A percentile compares a stretch with the other conserved stretches of the same genome.
Evolutionary conservation across 805 yeast genomes (phyloP).

Genomic region (Millerozyma miso): DNA sequence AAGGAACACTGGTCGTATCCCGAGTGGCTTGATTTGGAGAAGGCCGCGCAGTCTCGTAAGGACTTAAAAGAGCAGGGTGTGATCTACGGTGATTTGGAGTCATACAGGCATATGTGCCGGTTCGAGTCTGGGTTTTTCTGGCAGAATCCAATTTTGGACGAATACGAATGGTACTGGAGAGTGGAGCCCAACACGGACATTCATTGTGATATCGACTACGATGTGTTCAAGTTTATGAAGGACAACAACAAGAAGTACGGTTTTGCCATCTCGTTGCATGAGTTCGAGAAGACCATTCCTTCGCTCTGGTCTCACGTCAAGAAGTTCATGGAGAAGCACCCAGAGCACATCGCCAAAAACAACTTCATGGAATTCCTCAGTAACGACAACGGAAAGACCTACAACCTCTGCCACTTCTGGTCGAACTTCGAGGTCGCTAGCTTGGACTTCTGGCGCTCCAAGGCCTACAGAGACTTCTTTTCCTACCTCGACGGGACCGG

Average conservation of each 20-base stretch:
- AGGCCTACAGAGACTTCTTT: slow-evolving; percentile 68
- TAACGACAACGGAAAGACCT: slow-evolving; percentile 62
- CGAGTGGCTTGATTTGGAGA: slow-evolving; percentile 69
- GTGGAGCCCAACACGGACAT: slow-evolving; percentile 84
- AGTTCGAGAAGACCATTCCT: slow-evolving; percentile 80
- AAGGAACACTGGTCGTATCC: slow-evolving; percentile 86
- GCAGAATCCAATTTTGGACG: slow-evolving; percentile 66
- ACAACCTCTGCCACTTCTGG: slow-evolving; percentile 88
- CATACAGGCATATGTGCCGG: slow-evolving; percentile 92
- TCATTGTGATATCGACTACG: slow-evolving; percentile 80
- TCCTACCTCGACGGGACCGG: slow-evolving; percentile 73
- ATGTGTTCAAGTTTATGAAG: slow-evolving; percentile 79
- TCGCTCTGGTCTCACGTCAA: slow-evolving; percentile 78
- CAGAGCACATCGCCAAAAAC: slow-evolving; percentile 56
- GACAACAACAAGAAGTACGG: slow-evolving; percentile 78
- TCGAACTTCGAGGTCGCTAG: slow-evolving; percentile 83
- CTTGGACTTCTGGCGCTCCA: slow-evolving; percentile 68
- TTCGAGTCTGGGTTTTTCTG: slow-evolving; percentile 88
- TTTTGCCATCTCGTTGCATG: slow-evolving; percentile 78
- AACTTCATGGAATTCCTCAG: slow-evolving; percentile 68
- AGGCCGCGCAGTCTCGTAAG: slow-evolving; percentile 62
- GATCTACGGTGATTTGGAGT: slow-evolving; percentile 69
- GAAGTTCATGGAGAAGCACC: slow-evolving; percentile 58
- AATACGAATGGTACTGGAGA: slow-evolving; percentile 93
- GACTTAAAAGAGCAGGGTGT: slow-evolving; percentile 52